Evolutionary conservation across 2,329 filamentous ascomycete species (phyloP).

Genomic region (Neonectria sp.): DNA sequence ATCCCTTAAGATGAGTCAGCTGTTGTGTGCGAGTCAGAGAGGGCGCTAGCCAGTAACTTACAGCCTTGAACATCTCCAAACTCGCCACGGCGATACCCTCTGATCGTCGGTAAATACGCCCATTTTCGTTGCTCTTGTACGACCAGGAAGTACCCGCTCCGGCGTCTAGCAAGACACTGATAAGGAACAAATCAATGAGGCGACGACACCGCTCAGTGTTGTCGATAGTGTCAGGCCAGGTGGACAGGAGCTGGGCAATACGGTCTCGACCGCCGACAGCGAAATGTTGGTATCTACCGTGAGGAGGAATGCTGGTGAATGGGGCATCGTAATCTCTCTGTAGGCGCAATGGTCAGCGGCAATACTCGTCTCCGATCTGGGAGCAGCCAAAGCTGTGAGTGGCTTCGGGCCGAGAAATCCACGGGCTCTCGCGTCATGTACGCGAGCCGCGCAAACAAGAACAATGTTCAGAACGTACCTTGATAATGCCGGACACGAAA

Average conservation of each 20-base stretch:
- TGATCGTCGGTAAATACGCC: constrained; percentile 84
- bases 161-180: constrained; percentile 88
- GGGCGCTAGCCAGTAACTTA: constrained; percentile 48
- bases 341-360: constrained; percentile 27
- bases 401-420: background rate
- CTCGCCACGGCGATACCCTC: constrained; percentile 87
- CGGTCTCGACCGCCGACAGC: constrained; percentile 84
- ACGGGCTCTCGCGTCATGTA: background rate
- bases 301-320: constrained; percentile 80
- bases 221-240: constrained; percentile 79
- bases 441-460: background rate
- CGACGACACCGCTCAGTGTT: constrained; percentile 81
- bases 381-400: background rate
- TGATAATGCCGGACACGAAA: constrained; percentile 95
- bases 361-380: background rate
- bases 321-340: constrained; percentile 71
- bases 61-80: constrained; percentile 92
- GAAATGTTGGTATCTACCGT: constrained; percentile 89
- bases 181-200: constrained; percentile 82
- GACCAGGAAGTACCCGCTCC: constrained; percentile 93
- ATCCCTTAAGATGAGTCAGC: constrained; percentile 65
- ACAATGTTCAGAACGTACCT: constrained; percentile 70
- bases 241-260: constrained; percentile 78
- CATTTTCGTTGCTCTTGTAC: constrained; percentile 93
- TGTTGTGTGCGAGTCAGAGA: constrained; percentile 4